Evolutionary conservation across 2,329 filamentous ascomycete species (phyloP), one percentile per base, ranked within the genome.

Genomic region (Ceratocystis cacaofunesta): DNA sequence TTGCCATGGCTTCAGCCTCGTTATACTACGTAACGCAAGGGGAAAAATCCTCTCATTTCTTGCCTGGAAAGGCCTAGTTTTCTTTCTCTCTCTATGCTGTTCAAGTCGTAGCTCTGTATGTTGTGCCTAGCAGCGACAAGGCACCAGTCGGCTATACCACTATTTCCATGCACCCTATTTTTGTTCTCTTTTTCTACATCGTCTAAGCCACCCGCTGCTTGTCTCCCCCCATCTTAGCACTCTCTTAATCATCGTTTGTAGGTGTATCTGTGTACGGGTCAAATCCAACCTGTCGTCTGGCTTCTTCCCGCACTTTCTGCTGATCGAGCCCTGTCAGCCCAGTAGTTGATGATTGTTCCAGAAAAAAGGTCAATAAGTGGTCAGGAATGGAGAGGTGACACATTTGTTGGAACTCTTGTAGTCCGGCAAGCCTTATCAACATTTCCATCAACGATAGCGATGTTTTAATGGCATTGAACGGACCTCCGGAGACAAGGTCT

Each of bases 401-500:
- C 50, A 85, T 82, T 78, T 96, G 92, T 72, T 95, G 89, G 74
- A 94, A 95, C 76, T 96, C 90, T 72, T 96, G 92, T 15, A 96
- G 82, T 25, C 90, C 90, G 3, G 88, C 86, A 60, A 96, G 81
- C 52, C 92, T 89, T 60, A 96, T 83, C 41, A 96, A 79, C 79
- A 92, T 94, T 74, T 96, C 92, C 64, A 96, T 82, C 7, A 96
- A 82, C 1, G 92, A 96, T 69, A 80, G 75, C 69, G 79, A 86
- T 70, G 76, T 80, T 1, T 76, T 78, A 66, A 84, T 79, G n/a
- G 77, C 48, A 74, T 30, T 76, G 68, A 83, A 80, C 2, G 79
- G 79, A 2, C 78, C 81, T 12, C 75, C 48, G 15, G 25, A 25
- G 22, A 28, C 48, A 22, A 52, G 48, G 10, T 15, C 25, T 52